Percentiles rank a stretch among this genome's conserved stretches.
Evolutionary conservation across 2,329 filamentous ascomycete genomes (phyloP).

Genomic region (Calonectria hongkongensis): DNA sequence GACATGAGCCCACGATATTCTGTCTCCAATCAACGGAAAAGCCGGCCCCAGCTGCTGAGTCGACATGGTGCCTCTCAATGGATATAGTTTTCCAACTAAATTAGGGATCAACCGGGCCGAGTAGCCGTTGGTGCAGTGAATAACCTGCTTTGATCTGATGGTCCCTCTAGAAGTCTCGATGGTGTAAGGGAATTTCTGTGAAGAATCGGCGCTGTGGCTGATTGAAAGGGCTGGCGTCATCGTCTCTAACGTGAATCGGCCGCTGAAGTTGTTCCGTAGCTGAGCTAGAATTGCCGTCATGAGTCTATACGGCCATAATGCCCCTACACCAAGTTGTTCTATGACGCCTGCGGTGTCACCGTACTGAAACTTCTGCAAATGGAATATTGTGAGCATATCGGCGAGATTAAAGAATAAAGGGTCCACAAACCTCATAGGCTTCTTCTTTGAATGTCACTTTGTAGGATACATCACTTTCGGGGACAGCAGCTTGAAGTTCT

Average conservation of each 20-base stretch:
- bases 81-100: slow-evolving; percentile 65
- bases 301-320: slow-evolving; percentile 69
- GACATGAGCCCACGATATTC: slow-evolving; percentile 68
- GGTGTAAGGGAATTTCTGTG: slow-evolving; percentile 58
- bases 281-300: slow-evolving; percentile 63
- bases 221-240: slow-evolving; percentile 57
- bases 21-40: slow-evolving; percentile 53
- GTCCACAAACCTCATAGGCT: slow-evolving; percentile 43
- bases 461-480: slow-evolving; percentile 39
- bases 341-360: slow-evolving; percentile 55
- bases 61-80: slow-evolving; percentile 68
- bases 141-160: slow-evolving; percentile 67
- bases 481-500: slow-evolving; percentile 35
- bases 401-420: background rate
- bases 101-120: slow-evolving; percentile 69
- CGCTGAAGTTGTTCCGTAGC: slow-evolving; percentile 57
- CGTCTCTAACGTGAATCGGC: slow-evolving; percentile 60
- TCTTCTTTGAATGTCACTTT: slow-evolving; percentile 25
- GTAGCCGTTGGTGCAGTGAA: slow-evolving; percentile 75
- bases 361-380: slow-evolving; percentile 30
- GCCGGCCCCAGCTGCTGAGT: slow-evolving; percentile 63
- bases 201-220: slow-evolving; percentile 44
- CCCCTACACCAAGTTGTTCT: slow-evolving; percentile 64
- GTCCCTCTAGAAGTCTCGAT: slow-evolving; percentile 67
- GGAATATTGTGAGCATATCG: background rate